These are phyloP conservation scores for Rhodomyrtus psidioides DNA, from an alignment of 441 rosid species.

Conservation along the genomic window DNA sequence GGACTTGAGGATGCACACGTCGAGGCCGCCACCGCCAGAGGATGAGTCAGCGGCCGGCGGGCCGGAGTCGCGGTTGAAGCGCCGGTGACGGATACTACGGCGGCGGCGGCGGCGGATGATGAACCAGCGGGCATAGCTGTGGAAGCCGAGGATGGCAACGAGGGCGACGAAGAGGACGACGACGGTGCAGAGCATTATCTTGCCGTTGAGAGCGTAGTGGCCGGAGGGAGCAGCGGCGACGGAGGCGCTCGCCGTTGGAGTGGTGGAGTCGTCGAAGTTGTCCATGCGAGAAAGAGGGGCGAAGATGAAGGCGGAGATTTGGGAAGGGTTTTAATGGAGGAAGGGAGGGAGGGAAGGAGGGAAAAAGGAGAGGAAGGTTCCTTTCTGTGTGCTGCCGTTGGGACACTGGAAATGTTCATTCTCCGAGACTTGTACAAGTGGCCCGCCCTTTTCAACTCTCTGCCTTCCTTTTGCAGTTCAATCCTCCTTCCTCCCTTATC, in stretches of 20 bases:
- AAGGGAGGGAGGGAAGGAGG: background rate
- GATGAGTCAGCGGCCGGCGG: background rate
- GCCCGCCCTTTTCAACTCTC: background rate
- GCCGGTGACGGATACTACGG: background rate
- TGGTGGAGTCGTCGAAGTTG: background rate
- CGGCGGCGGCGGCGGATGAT: conserved; percentile 23
- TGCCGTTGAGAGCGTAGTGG: conserved; percentile 27
- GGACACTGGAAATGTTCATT: background rate
- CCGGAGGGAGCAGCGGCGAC: background rate
- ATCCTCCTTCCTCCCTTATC: background rate
- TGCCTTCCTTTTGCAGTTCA: background rate
- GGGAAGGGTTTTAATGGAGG: background rate
- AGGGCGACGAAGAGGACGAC: conserved; percentile 28
- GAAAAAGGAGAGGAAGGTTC: conserved; percentile 15
- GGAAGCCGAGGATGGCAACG: conserved; percentile 27
- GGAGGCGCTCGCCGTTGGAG: background rate
- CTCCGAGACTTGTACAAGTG: background rate
- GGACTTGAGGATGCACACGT: conserved; percentile 10
- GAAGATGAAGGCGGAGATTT: background rate
- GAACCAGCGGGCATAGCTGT: conserved; percentile 27
- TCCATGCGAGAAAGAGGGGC: conserved; percentile 8
- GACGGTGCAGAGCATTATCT: conserved; percentile 32
- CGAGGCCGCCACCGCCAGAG: conserved; percentile 14
- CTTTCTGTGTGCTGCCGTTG: conserved; percentile 14
- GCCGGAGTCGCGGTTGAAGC: background rate